phyloP scores from a whole-genome alignment of 148 eudicot species.

The Vaccinium darrowii region DNA sequence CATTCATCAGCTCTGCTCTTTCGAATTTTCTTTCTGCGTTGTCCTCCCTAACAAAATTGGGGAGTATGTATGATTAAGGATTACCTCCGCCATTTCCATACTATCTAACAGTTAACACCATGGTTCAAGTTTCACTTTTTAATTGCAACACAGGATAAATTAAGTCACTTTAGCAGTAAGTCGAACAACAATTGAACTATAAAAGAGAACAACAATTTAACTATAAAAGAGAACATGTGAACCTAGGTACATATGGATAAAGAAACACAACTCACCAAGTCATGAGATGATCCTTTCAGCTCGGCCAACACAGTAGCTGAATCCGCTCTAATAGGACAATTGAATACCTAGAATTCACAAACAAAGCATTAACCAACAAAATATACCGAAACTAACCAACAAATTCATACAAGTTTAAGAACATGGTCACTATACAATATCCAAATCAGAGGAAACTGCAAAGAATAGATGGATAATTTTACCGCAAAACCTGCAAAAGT shows the following conservation, averaged over 20 bases:
- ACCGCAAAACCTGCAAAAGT: slow-evolving; percentile 99
- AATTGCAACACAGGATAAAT: background rate
- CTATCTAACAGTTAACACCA: background rate
- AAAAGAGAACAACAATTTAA: too few relatives aligned
- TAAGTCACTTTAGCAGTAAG: background rate
- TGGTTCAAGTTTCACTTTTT: background rate
- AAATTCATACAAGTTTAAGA: background rate
- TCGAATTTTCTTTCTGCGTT: background rate
- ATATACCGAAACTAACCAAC: background rate
- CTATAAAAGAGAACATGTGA: background rate
- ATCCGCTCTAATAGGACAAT: slow-evolving; percentile 87
- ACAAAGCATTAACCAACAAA: background rate
- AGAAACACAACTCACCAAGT: slow-evolving; percentile 61
- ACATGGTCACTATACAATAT: too few relatives aligned
- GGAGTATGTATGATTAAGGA: background rate
- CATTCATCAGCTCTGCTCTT: background rate
- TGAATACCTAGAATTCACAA: slow-evolving; percentile 64
- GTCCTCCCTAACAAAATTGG: background rate
- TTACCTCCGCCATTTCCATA: background rate
- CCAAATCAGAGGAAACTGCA: background rate
- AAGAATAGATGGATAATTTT: slow-evolving; percentile 15
- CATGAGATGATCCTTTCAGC: slow-evolving; percentile 83
- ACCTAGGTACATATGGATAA: background rate
- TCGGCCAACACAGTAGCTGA: slow-evolving; percentile 83
- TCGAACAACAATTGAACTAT: background rate